Evolutionary conservation across 495 filamentous ascomycete species (phyloP).

Genomic region (Niebla homalea): DNA sequence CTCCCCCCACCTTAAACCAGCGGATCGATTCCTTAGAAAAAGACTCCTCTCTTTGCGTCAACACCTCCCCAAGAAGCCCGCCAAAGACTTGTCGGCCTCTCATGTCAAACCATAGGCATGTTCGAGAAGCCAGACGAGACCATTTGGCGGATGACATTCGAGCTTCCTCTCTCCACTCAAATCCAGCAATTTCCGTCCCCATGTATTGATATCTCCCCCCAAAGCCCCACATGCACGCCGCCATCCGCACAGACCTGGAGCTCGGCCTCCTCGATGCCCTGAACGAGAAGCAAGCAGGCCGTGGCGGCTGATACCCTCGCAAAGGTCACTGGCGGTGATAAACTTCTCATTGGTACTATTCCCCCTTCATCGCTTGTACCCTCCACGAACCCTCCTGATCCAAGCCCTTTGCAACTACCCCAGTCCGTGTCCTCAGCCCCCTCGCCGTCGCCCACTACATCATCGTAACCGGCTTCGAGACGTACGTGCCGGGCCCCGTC

Average conservation of each 20-base stretch:
- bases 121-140: too few species aligned
- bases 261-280: conserved; percentile 5
- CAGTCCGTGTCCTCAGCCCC: not conserved
- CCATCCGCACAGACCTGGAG: conserved; percentile 20
- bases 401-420: not conserved
- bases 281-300: not conserved
- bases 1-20: too few species aligned
- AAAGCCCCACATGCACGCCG: conserved; percentile 18
- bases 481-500: not conserved
- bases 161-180: not conserved
- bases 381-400: not conserved
- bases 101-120: too few species aligned
- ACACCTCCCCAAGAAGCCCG: too few species aligned
- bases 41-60: too few species aligned
- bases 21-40: too few species aligned
- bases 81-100: too few species aligned
- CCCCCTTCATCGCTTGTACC: too few species aligned
- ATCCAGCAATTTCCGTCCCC: too few species aligned
- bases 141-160: not conserved
- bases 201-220: too few species aligned
- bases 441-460: not conserved
- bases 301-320: not conserved
- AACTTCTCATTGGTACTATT: not conserved
- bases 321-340: not conserved
- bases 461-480: not conserved